Conservation (phyloP, 1,284 basidiomycete species). For the Cystobasidium pallidum region DNA sequence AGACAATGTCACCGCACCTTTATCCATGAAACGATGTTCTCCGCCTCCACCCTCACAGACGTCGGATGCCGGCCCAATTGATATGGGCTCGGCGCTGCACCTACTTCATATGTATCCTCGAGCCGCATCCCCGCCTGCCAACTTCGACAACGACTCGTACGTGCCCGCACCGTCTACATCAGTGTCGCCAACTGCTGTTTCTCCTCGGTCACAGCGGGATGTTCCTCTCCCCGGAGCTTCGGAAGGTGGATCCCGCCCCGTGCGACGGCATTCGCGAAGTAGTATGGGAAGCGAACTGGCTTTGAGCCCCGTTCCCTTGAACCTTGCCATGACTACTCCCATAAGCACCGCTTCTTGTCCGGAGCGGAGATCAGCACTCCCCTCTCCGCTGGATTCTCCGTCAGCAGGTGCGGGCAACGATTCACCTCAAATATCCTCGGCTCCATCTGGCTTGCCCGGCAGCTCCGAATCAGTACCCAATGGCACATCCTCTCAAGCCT, state of each 20-base stretch:
- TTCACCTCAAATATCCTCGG: background rate
- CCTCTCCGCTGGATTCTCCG: background rate
- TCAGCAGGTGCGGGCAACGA: background rate
- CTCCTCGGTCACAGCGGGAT: conserved; percentile 9
- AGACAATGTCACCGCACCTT: conserved; percentile 8
- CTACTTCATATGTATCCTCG: conserved; percentile 29
- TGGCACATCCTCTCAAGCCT: background rate
- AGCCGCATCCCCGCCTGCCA: conserved; percentile 15
- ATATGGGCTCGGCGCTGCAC: conserved; percentile 30
- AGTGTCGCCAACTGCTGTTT: background rate
- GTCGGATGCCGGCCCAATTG: background rate
- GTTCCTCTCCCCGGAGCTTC: background rate
- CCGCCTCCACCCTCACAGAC: background rate
- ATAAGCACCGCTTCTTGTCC: background rate
- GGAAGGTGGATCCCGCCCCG: conserved; percentile 4
- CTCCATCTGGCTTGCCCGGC: background rate
- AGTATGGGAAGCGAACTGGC: conserved; percentile 13
- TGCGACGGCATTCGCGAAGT: conserved; percentile 32
- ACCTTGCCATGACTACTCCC: conserved; percentile 3
- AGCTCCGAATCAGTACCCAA: background rate
- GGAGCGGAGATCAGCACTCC: background rate
- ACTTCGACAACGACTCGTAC: background rate
- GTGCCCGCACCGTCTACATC: background rate
- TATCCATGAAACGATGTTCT: too few species aligned
- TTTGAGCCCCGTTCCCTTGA: background rate